Percentiles rank a stretch among this genome's conserved stretches.
These are phyloP conservation scores for Macrolepiota fuliginosa DNA, from an alignment of 768 basidiomycete genomes.

Conservation along the genomic window DNA sequence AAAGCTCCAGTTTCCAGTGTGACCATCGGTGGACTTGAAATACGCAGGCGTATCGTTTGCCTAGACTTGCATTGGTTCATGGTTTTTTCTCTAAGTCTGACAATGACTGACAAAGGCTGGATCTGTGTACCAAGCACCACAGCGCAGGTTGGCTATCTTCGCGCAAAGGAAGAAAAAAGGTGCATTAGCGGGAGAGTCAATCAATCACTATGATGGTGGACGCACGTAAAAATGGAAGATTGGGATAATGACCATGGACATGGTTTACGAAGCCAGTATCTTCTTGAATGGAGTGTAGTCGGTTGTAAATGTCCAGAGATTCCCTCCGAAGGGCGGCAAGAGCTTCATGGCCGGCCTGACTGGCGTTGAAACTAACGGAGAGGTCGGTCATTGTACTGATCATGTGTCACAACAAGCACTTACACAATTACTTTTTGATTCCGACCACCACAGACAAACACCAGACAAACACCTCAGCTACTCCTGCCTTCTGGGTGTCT, in stretches of 20 bases:
- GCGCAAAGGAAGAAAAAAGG: background rate
- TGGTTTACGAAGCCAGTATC: constrained; percentile 69
- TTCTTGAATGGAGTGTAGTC: constrained; percentile 80
- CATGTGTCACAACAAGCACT: too few relatives aligned
- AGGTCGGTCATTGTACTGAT: too few relatives aligned
- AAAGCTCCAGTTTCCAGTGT: constrained; percentile 82
- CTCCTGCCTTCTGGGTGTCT: too few relatives aligned
- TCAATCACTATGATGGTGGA: background rate
- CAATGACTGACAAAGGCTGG: constrained; percentile 50
- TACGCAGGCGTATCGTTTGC: constrained; percentile 54
- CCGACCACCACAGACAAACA: too few relatives aligned
- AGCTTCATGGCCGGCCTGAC: constrained; percentile 17
- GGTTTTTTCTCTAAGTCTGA: background rate
- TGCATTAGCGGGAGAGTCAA: background rate
- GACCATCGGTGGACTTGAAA: constrained; percentile 93
- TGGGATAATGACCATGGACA: constrained; percentile 39
- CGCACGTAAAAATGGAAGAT: constrained; percentile 56
- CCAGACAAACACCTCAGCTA: too few relatives aligned
- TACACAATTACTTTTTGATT: too few relatives aligned
- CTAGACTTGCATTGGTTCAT: constrained; percentile 16
- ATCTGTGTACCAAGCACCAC: constrained; percentile 92
- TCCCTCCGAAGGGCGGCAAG: constrained; percentile 62
- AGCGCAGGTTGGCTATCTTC: constrained; percentile 79
- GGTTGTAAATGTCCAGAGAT: constrained; percentile 78
- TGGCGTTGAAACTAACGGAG: background rate